Evolutionary conservation across 2,329 filamentous ascomycete genomes (phyloP), one percentile per base, ranked within the genome.

Genomic region (Sarocladiaceae sp.): DNA sequence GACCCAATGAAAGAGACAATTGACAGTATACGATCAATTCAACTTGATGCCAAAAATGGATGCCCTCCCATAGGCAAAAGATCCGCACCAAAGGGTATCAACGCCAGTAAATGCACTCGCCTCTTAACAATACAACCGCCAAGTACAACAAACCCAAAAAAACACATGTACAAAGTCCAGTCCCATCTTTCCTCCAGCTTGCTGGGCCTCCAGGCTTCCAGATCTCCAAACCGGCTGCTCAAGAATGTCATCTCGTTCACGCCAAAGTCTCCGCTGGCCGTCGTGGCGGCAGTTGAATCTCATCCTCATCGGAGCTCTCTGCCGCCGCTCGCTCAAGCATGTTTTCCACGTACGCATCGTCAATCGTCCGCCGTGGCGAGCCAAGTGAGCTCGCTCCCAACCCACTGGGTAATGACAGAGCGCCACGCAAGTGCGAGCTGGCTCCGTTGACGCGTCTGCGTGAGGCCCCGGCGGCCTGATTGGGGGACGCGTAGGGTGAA

Each of bases 261-360:
- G 37, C 37, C 7, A 41, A 29, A 16, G 37, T 41, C 15, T 41
- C 37, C 4, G 37, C 37, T 19, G 37, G 37, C 23, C 49, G 57
- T 33, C 52, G 57, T 43, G 51, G 50, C 0, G 73, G 73, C 6
- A 78, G 61, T 42, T 69, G 61, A 45, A 80, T 80, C 54, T 80
- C 76, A 24, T 70, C 72, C 23, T 80, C 76, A 13, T 77, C 78
- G 34, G 78, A 76, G 15, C 74, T 77, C 45, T 73, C 69, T 34
- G 72, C 70, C 2, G 68, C 72, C 2, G 66, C 73, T 27, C 67
- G 66, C 46, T 80, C 76, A 32, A 80, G 61, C 72, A 80, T 78
- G 29, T 69, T 65, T 47, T 80, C 76, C 45, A 80, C 76, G 31
- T 80, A 76, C 33, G 74, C 74, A 29, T 78, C 75, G 61, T 57